Base-by-base conservation (phyloP, 2,329 filamentous ascomycete species). In the Arthrobotrys iridis region DNA sequence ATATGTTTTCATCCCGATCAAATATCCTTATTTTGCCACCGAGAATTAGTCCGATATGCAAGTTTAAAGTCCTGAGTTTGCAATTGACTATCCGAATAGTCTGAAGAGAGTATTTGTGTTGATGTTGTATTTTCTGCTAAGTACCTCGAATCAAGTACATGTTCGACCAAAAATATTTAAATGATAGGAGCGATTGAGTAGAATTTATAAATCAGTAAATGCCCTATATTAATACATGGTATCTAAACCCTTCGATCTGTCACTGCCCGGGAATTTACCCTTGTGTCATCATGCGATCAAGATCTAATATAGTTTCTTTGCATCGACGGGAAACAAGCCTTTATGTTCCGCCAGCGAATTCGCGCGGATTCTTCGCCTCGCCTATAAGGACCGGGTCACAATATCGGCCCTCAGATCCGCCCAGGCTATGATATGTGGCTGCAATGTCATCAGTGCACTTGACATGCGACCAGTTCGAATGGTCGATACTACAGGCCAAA, bases 121-220 rank as follows among this genome's bases (percentile, higher is more conserved):
- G 62, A n/a, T 40, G 62, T 66, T 66, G 62, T 55, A 45, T 28
- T 66, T 66, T 50, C 30, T 50, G 20, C 20, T 28, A n/a, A n/a
- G n/a, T n/a, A n/a, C 20, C 37, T n/a, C 8, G 13, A 45, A 15
- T 11, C 6, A 40, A 30, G 43, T 5, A 24, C 20, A 33, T 35
- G 13, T 24, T 30, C 7, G 26, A 10, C 7, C 50, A 37, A 37
- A 6, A 37, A 13, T 18, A 37, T 57, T 35, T 37, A 20, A 37
- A 37, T 13, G 6, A 37, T n/a, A n/a, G n/a, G n/a, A n/a, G n/a
- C n/a, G n/a, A n/a, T n/a, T n/a, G 13, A 37, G 33, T 57, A 15
- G 5, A 13, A 35, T 20, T 57, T 11, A 28, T 20, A 4, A 2
- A 28, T 60, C 30, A 48, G n/a, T 2, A 4, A 37, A 62, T 15